Percentiles rank a stretch among this genome's conserved stretches.
These are phyloP conservation scores for Talaromyces sp. DNA, from an alignment of 2,329 filamentous ascomycete genomes.

Conservation along the genomic window DNA sequence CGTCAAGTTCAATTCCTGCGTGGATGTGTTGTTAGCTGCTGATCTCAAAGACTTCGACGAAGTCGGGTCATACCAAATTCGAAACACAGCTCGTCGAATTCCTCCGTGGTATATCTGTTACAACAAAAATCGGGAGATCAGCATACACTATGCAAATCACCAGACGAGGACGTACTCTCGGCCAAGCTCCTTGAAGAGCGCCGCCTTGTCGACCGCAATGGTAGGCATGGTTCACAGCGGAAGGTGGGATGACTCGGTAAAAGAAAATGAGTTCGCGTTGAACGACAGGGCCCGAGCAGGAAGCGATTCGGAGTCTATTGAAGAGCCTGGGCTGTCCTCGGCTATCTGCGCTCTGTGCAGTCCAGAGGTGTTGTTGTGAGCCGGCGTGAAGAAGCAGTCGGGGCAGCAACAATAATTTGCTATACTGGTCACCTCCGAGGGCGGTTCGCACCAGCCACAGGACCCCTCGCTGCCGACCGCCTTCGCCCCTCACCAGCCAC, in stretches of 20 bases:
- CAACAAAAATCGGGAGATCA: slow-evolving; percentile 1
- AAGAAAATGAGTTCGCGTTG: background rate
- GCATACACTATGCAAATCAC: background rate
- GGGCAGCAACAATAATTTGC: background rate
- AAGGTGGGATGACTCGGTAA: slow-evolving; percentile 7
- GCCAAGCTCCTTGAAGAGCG: slow-evolving; percentile 87
- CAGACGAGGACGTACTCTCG: slow-evolving; percentile 58
- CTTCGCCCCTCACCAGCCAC: slow-evolving; percentile 22
- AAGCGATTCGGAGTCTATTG: background rate
- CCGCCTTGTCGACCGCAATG: slow-evolving; percentile 92
- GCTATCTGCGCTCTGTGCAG: background rate
- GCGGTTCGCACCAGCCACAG: slow-evolving; percentile 10
- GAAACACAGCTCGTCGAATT: slow-evolving; percentile 97
- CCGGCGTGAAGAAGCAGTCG: background rate
- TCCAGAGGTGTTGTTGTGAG: background rate
- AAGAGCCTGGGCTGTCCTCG: background rate
- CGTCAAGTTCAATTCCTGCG: slow-evolving; percentile 81
- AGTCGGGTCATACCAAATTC: slow-evolving; percentile 64
- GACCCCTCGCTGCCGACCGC: slow-evolving; percentile 6
- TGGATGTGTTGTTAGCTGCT: slow-evolving; percentile 23
- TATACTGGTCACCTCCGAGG: background rate
- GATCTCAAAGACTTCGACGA: slow-evolving; percentile 10
- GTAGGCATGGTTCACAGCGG: slow-evolving; percentile 69
- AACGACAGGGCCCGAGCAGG: background rate
- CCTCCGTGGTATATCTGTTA: slow-evolving; percentile 74